phyloP scores from a whole-genome alignment of 169 alveolate species.

The Theileria sp. region DNA sequence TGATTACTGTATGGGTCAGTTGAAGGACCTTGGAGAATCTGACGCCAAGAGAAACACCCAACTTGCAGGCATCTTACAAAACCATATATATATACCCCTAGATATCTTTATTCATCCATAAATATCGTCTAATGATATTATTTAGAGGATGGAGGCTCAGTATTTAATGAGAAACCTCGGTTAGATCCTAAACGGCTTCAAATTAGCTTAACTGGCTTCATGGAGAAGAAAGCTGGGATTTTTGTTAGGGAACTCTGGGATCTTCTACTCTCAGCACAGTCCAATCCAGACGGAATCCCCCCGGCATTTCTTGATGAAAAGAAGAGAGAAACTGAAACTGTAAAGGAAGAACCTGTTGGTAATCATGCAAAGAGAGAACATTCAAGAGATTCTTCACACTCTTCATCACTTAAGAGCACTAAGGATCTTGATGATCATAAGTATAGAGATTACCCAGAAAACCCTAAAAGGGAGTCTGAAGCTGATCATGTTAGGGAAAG shows the following conservation, averaged over 20 bases:
- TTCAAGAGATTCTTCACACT: background rate
- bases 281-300: slow-evolving; percentile 62
- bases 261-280: slow-evolving; percentile 61
- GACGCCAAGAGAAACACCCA: slow-evolving; percentile 67
- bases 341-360: background rate
- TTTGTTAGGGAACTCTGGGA: slow-evolving; percentile 68
- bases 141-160: slow-evolving; percentile 64
- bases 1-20: slow-evolving; percentile 74
- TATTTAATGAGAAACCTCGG: slow-evolving; percentile 53
- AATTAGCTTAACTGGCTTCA: slow-evolving; percentile 65
- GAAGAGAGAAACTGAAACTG: slow-evolving; percentile 36
- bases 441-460: background rate
- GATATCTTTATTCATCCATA: background rate
- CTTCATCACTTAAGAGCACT: background rate
- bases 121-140: too few relatives aligned
- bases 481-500: background rate
- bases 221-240: slow-evolving; percentile 66
- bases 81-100: background rate
- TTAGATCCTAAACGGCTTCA: slow-evolving; percentile 64
- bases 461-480: background rate
- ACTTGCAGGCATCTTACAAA: slow-evolving; percentile 42
- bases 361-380: background rate
- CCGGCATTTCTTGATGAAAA: slow-evolving; percentile 57
- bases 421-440: background rate
- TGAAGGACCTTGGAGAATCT: slow-evolving; percentile 65